Percentiles rank a stretch among this genome's conserved stretches.
Conservation (phyloP, 2,329 filamentous ascomycete species). For the Cytospora piceae region DNA sequence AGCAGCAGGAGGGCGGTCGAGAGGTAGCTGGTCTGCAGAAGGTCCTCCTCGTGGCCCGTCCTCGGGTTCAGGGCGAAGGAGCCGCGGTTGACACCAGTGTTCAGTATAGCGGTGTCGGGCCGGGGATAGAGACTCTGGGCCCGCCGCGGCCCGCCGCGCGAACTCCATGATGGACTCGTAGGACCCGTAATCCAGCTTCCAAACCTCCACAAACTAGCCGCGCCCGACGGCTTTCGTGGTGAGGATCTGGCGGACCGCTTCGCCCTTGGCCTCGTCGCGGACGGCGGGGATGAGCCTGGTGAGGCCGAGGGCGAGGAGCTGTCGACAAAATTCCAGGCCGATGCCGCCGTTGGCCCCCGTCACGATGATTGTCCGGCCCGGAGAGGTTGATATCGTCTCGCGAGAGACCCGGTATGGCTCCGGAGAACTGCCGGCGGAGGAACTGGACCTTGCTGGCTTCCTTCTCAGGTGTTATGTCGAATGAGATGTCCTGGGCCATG, state of each 20-base stretch:
- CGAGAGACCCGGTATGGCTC: neutral
- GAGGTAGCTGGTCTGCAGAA: slow-evolving; percentile 16
- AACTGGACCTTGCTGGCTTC: slow-evolving; percentile 14
- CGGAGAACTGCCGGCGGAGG: slow-evolving; percentile 6
- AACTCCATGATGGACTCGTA: slow-evolving; percentile 38
- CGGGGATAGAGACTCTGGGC: neutral
- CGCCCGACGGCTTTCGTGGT: slow-evolving; percentile 31
- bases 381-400: slow-evolving; percentile 17
- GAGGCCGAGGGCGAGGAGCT: slow-evolving; percentile 40
- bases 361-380: slow-evolving; percentile 43
- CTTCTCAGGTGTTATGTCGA: slow-evolving; percentile 6
- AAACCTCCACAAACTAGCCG: slow-evolving; percentile 41
- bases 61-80: slow-evolving; percentile 1
- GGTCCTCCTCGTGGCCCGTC: slow-evolving; percentile 16
- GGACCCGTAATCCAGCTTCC: slow-evolving; percentile 42
- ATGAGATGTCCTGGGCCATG: neutral
- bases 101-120: slow-evolving; percentile 8
- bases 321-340: slow-evolving; percentile 42
- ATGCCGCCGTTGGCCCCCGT: slow-evolving; percentile 46
- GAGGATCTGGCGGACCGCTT: slow-evolving; percentile 27
- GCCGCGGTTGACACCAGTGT: slow-evolving; percentile 8
- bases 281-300: slow-evolving; percentile 44
- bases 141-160: neutral
- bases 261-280: slow-evolving; percentile 36
- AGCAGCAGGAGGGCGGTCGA: slow-evolving; percentile 15